Percentiles rank a stretch among this genome's conserved stretches.
These are phyloP conservation scores for Aquilaria yunnanensis DNA, from an alignment of 345 rosid genomes.

Conservation along the genomic window DNA sequence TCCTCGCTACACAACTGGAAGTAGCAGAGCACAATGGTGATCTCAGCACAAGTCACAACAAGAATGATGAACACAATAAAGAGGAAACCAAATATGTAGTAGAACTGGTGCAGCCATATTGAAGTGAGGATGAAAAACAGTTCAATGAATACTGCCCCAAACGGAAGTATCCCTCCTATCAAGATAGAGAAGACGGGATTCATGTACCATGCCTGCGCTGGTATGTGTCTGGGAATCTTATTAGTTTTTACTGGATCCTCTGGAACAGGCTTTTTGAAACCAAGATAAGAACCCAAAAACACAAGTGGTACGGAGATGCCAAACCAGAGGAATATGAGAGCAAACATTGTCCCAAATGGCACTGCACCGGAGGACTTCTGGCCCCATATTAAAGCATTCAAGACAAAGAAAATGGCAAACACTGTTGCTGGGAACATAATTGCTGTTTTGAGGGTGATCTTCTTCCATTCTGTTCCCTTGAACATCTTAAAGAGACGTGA, in stretches of 20 bases:
- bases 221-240: slow-evolving; percentile 86
- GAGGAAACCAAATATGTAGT: slow-evolving; percentile 90
- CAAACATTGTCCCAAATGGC: slow-evolving; percentile 97
- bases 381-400: slow-evolving; percentile 91
- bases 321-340: slow-evolving; percentile 77
- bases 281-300: slow-evolving; percentile 67
- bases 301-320: slow-evolving; percentile 88
- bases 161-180: slow-evolving; percentile 86
- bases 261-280: slow-evolving; percentile 60
- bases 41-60: slow-evolving; percentile 81
- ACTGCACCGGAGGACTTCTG: slow-evolving; percentile 92
- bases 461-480: slow-evolving; percentile 89
- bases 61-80: slow-evolving; percentile 78
- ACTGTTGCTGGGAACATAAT: slow-evolving; percentile 63
- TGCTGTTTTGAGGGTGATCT: slow-evolving; percentile 64
- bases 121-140: slow-evolving; percentile 93
- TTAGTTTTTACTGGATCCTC: slow-evolving; percentile 87
- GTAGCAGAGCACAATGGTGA: slow-evolving; percentile 86
- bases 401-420: slow-evolving; percentile 62
- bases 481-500: slow-evolving; percentile 78
- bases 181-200: slow-evolving; percentile 72
- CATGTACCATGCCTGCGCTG: slow-evolving; percentile 90
- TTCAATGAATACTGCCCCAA: slow-evolving; percentile 93
- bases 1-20: slow-evolving; percentile 96
- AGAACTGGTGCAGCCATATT: slow-evolving; percentile 88